Conservation (phyloP, 2,329 filamentous ascomycete species). For the Triangularia setosa region DNA sequence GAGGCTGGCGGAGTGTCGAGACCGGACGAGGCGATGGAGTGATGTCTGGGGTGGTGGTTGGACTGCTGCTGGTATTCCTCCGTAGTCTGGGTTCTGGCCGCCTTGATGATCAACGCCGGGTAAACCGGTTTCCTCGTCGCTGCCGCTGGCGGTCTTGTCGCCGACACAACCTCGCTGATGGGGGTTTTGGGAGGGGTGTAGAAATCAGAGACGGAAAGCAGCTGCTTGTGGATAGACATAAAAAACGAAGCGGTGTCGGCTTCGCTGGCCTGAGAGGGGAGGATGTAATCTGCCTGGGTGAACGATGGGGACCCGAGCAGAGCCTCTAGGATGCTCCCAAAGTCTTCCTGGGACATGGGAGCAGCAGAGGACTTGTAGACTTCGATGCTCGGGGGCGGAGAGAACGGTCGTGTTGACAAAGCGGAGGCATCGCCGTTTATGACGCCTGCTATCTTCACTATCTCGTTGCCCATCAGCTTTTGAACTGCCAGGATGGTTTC, state of each 20-base stretch:
- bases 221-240: constrained; percentile 47
- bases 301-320: constrained; percentile 30
- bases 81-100: not conserved
- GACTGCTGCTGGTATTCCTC: not conserved
- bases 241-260: constrained; percentile 53
- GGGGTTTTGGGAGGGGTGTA: constrained; percentile 36
- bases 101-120: not conserved
- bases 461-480: constrained; percentile 50
- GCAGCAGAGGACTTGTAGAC: constrained; percentile 29
- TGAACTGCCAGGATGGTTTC: constrained; percentile 55
- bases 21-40: not conserved
- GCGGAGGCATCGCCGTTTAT: constrained; percentile 40
- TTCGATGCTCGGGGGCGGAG: not conserved
- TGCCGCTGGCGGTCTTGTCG: not conserved
- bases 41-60: not conserved
- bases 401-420: not conserved
- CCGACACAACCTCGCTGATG: not conserved
- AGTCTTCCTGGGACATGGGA: constrained; percentile 20
- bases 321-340: not conserved
- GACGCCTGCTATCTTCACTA: constrained; percentile 58
- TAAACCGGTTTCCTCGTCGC: not conserved
- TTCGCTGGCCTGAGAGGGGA: constrained; percentile 52
- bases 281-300: constrained; percentile 53
- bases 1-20: not conserved
- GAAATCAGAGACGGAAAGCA: constrained; percentile 42